These are phyloP conservation scores for Hura crepitans DNA, from an alignment of 441 rosid species.

Conservation along the genomic window DNA sequence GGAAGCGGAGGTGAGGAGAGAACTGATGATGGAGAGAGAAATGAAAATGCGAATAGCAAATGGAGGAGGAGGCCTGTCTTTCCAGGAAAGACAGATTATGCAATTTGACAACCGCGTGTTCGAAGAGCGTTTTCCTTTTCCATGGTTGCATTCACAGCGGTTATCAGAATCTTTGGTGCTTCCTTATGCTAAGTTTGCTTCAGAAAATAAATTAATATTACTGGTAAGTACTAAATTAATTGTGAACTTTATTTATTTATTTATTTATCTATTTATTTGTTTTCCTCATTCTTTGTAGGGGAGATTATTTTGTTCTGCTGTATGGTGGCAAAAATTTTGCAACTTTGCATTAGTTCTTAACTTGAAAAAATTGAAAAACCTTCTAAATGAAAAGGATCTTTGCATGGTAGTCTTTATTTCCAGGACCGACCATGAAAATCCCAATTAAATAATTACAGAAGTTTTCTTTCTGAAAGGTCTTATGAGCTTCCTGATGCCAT, in stretches of 20 bases:
- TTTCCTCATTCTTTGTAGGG: not conserved
- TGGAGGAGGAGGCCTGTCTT: conserved; percentile 15
- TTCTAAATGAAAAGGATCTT: too few species aligned
- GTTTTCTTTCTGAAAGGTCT: not conserved
- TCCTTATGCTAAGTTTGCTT: conserved; percentile 13
- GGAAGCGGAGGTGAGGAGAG: conserved; percentile 47
- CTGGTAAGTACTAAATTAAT: not conserved
- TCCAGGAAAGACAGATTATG: conserved; percentile 30
- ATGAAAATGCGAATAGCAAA: conserved; percentile 25
- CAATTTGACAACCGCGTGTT: conserved; percentile 15
- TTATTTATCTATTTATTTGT: too few species aligned
- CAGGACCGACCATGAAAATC: too few species aligned
- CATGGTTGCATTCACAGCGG: not conserved
- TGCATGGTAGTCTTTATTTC: too few species aligned
- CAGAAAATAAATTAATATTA: conserved; percentile 15
- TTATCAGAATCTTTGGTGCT: conserved; percentile 1
- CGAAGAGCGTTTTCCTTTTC: conserved; percentile 15
- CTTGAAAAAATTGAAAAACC: too few species aligned
- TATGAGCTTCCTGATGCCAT: not conserved
- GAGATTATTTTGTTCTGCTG: not conserved
- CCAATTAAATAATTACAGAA: not conserved
- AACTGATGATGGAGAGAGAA: conserved; percentile 45
- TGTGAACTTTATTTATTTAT: not conserved
- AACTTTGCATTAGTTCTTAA: too few species aligned
- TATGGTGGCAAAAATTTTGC: too few species aligned